Evolutionary conservation across 192 early-diverging fungal species (phyloP), one percentile per base, ranked within the genome.

Genomic region (Linderina pennispora): DNA sequence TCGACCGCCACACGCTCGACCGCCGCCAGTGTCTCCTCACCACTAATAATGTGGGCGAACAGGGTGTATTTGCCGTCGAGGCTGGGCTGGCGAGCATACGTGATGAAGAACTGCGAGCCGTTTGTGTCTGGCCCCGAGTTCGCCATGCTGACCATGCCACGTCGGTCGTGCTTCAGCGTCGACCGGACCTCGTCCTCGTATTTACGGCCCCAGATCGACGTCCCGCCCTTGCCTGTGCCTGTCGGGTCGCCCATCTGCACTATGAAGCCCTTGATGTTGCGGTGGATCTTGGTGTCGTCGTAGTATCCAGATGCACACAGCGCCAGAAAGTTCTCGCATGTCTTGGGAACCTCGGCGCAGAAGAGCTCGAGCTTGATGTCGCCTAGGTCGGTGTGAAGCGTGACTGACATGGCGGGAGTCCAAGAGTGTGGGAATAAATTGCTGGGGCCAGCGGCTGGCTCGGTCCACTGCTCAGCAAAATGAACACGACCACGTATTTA

Each of bases 231-330:
- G 18, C 89, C 90, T 15, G 79, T 92, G 23, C 83, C 82, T 16
- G 86, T 88, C 2, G 89, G 91, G 48, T 92, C 90, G 32, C 90
- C 90, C 49, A 89, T 92, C 71, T 89, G 87, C n/a, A 88, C 73
- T 65, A 92, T 91, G 60, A 92, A 92, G 3, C 81, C 85, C 55
- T 68, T 77, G 43, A 92, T 90, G 53, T 90, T 92, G 42, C 82
- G 71, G 53, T 95, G 92, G 48, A 97, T 83, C 22, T 89, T 61
- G 38, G 78, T 83, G 43, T 80, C 78, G 65, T 96, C 86, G 63
- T 97, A 97, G 63, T 96, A 97, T 33, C 87, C 87, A 53, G 77
- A 84, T 24, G 92, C 94, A 41, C 93, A 95, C n/a, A 98, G 58
- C 1, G 94, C 94, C 32, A 98, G 62, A 75, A 98, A 98, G 76